Evolutionary conservation across 225 moss, liverwort and hornwort species (phyloP).

Genomic region (Sphagnum tenellum): DNA sequence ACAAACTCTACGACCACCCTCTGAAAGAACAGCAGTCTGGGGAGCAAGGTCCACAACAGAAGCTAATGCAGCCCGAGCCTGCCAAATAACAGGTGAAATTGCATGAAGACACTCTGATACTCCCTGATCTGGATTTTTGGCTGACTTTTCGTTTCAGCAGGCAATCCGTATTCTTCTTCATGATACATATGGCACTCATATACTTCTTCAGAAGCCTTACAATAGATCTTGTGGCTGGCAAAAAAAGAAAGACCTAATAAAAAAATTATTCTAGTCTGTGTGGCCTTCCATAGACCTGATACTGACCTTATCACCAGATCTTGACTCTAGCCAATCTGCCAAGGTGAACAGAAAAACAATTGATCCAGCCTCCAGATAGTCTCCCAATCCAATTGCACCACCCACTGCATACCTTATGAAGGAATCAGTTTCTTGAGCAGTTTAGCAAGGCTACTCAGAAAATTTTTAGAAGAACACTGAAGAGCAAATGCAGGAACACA

Average conservation of each 20-base stretch:
- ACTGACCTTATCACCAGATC: slow-evolving; percentile 73
- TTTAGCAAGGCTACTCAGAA: too few relatives aligned
- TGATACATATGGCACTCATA: too few relatives aligned
- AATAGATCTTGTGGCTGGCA: too few relatives aligned
- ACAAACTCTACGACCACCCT: slow-evolving; percentile 50
- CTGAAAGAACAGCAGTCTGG: slow-evolving; percentile 64
- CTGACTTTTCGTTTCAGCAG: too few relatives aligned
- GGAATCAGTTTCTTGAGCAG: too few relatives aligned
- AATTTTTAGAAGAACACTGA: too few relatives aligned
- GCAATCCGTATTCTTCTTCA: too few relatives aligned
- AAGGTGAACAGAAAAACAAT: slow-evolving; percentile 82
- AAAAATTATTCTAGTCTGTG: not conserved
- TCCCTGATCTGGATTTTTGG: too few relatives aligned
- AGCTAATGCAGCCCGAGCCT: slow-evolving; percentile 83
- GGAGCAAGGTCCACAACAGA: slow-evolving; percentile 82
- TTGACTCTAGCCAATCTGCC: slow-evolving; percentile 88
- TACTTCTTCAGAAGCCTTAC: too few relatives aligned
- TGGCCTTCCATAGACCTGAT: not conserved
- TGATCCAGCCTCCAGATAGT: slow-evolving; percentile 91
- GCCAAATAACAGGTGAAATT: slow-evolving; percentile 7
- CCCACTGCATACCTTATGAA: slow-evolving; percentile 37
- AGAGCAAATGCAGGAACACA: not conserved
- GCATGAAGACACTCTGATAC: too few relatives aligned
- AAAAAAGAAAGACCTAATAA: too few relatives aligned
- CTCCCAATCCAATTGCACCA: slow-evolving; percentile 80